Evolutionary conservation across 768 basidiomycete species (phyloP), one percentile per base, ranked within the genome.

Genomic region (Asterophora parasitica): DNA sequence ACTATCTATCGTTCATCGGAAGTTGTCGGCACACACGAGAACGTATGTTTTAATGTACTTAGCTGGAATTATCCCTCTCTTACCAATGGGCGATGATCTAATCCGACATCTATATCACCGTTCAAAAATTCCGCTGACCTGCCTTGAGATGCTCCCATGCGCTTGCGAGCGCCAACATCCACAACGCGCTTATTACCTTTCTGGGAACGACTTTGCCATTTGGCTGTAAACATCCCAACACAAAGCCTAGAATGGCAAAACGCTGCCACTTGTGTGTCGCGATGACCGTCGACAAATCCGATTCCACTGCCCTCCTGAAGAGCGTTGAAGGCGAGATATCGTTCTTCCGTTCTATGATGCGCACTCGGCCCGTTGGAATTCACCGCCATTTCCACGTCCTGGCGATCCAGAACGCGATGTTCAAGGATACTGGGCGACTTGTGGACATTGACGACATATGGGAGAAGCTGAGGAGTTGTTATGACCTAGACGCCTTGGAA

Each of bases 331-430:
- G 91, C 33, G 91, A 93, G 64, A 88, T 91, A 39, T 76, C 86
- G 7, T 86, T 93, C 66, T 92, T 92, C 62, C 79, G 85, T 42
- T 85, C 87, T 6, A 71, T 91, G 44, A 88, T 87, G 77, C 82
- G 82, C 37, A 78, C 88, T 13, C 76, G 91, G 46, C 91, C 91
- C 0, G 79, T 92, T 45, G 91, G 91, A 36, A 81, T 85, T 27
- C 85, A 92, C 65, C 82, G 82, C 23, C 79, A 89, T 67, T 91
- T 92, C 66, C 86, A 92, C 60, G 71, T 87, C 61, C 71, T 93
- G 47, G 76, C 80, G 49, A 84, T 93, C 41, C 81, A 82, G 48
- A 82, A 78, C 56, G 70, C 77, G 38, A 88, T 93, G 51, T 68
- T 75, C 58, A 79, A 79, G 60, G 85, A 89, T 57, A 88, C 87